These are phyloP conservation scores for Adenanthera pavonina DNA, from an alignment of 306 rosid species.

Conservation along the genomic window DNA sequence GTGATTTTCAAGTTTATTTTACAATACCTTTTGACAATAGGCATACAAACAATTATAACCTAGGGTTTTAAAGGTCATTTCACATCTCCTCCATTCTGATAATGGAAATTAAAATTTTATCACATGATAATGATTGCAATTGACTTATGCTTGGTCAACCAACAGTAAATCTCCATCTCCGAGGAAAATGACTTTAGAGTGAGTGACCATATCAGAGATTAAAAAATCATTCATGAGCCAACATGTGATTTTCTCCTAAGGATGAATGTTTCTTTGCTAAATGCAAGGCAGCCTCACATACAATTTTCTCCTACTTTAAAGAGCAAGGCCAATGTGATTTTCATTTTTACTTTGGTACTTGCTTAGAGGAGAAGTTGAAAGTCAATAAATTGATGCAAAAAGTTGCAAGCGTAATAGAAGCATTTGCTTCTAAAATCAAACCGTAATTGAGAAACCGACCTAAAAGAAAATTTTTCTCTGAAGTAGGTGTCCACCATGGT, in stretches of 20 bases:
- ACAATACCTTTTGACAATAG: background rate
- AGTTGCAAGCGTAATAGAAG: slow-evolving; percentile 17
- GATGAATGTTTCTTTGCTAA: slow-evolving; percentile 23
- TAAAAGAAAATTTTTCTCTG: slow-evolving; percentile 88
- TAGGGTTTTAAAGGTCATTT: background rate
- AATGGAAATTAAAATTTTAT: background rate
- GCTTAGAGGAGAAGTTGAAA: background rate
- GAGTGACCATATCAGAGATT: slow-evolving; percentile 11
- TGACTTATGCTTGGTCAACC: background rate
- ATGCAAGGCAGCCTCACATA: background rate
- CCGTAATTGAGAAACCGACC: slow-evolving; percentile 55
- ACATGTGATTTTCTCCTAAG: background rate
- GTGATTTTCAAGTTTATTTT: background rate
- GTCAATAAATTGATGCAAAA: slow-evolving; percentile 9
- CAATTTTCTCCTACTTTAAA: background rate
- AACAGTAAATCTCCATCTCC: slow-evolving; percentile 11
- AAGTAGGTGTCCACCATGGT: slow-evolving; percentile 96
- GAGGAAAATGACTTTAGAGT: slow-evolving; percentile 11
- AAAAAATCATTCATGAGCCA: background rate
- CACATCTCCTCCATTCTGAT: background rate
- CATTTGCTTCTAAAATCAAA: slow-evolving; percentile 18
- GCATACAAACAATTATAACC: background rate
- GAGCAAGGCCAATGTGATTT: background rate
- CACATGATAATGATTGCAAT: too few species aligned
- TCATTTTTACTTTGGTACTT: background rate